Evolutionary conservation across 345 rosid genomes (phyloP).

Genomic region (Corymbia maculata): DNA sequence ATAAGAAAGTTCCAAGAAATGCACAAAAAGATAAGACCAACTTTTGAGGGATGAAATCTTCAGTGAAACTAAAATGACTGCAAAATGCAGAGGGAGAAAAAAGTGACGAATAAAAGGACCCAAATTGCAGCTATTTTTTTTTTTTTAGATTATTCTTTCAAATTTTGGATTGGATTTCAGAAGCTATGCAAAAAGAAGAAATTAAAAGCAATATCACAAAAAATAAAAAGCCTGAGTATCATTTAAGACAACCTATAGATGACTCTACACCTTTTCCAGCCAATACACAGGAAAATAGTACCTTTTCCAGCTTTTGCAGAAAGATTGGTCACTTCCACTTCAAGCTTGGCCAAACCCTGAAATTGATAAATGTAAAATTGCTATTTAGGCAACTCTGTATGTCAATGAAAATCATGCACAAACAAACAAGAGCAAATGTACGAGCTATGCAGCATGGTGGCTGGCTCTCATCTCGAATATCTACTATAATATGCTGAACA

Average conservation of each 20-base stretch:
- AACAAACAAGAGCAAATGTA: background rate
- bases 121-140: background rate
- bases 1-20: background rate
- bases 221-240: background rate
- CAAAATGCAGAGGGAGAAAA: background rate
- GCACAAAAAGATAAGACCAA: background rate
- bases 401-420: background rate
- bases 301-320: conserved; percentile 99
- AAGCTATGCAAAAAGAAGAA: background rate
- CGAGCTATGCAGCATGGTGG: background rate
- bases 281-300: conserved; percentile 9
- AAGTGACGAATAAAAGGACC: background rate
- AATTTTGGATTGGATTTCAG: background rate
- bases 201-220: background rate
- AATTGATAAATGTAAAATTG: background rate
- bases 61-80: background rate
- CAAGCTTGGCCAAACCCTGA: conserved; percentile 81
- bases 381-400: background rate
- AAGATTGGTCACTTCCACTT: conserved; percentile 97
- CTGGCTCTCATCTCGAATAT: background rate
- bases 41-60: background rate
- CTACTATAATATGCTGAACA: background rate
- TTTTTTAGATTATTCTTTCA: too few relatives aligned
- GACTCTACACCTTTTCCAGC: background rate
- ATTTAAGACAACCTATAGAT: background rate